Evolutionary conservation across 2,329 filamentous ascomycete species (phyloP).

Genomic region (Cytospora paraplurivora): DNA sequence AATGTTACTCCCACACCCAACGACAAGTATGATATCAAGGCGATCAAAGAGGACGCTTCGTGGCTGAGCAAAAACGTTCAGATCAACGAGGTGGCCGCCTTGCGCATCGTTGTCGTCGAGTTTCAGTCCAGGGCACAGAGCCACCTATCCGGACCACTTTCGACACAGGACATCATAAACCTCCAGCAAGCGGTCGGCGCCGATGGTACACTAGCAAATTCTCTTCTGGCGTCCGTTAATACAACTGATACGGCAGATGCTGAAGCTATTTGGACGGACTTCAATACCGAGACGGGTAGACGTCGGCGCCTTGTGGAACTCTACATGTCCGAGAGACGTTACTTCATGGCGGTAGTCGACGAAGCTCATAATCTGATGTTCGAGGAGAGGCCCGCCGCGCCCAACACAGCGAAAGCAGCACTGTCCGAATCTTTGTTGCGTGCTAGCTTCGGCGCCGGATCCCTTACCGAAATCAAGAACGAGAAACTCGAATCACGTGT

Average conservation of each 20-base stretch:
- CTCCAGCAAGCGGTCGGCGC: slow-evolving; percentile 73
- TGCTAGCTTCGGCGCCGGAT: slow-evolving; percentile 29
- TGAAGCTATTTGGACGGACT: slow-evolving; percentile 58
- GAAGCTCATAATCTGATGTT: slow-evolving; percentile 55
- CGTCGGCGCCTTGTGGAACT: slow-evolving; percentile 68
- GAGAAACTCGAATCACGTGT: slow-evolving; percentile 46
- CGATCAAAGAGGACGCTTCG: slow-evolving; percentile 80
- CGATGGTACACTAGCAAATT: slow-evolving; percentile 59
- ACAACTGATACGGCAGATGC: slow-evolving; percentile 51
- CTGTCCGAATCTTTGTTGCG: slow-evolving; percentile 30
- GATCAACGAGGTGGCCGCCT: slow-evolving; percentile 78
- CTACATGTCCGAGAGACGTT: slow-evolving; percentile 72
- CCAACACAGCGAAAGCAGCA: slow-evolving; percentile 29
- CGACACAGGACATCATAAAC: slow-evolving; percentile 76
- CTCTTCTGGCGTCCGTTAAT: slow-evolving; percentile 57
- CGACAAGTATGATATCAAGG: slow-evolving; percentile 70
- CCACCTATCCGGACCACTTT: slow-evolving; percentile 71
- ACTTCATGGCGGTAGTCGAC: slow-evolving; percentile 66
- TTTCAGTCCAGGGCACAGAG: slow-evolving; percentile 77
- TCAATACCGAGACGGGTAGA: slow-evolving; percentile 64
- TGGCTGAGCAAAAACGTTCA: slow-evolving; percentile 81
- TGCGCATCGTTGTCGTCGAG: slow-evolving; percentile 80
- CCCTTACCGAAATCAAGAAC: slow-evolving; percentile 16
- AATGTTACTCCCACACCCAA: slow-evolving; percentile 72
- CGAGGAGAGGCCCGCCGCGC: slow-evolving; percentile 37